These are phyloP conservation scores for Cladosporium austrohemisphaericum DNA, from an alignment of 2,329 filamentous ascomycete genomes.

Conservation along the genomic window DNA sequence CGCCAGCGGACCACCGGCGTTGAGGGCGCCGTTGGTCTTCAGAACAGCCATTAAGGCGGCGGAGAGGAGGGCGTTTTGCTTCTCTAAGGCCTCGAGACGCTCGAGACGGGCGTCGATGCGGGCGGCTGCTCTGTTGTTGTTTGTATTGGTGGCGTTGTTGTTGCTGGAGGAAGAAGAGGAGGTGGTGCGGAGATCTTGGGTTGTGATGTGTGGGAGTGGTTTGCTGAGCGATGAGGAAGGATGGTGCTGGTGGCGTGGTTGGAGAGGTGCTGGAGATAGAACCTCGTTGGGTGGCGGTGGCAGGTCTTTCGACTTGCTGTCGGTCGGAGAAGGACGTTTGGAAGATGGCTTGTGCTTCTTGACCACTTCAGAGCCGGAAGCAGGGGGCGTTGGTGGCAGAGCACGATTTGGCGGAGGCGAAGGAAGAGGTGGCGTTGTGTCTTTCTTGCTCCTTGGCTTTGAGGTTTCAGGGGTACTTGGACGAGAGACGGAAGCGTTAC, in stretches of 20 bases:
- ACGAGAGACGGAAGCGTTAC: conserved; percentile 15
- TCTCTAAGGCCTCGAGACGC: conserved; percentile 37
- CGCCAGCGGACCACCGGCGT: conserved; percentile 24
- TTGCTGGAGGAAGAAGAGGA: conserved; percentile 11
- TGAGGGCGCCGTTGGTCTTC: conserved; percentile 34
- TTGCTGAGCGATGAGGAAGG: neutral
- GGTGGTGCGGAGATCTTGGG: conserved; percentile 15
- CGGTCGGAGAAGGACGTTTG: conserved; percentile 8
- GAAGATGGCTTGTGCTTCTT: neutral
- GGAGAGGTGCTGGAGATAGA: conserved; percentile 17
- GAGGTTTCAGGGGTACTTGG: conserved; percentile 16
- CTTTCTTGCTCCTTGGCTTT: conserved; percentile 19
- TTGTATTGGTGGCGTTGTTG: conserved; percentile 6
- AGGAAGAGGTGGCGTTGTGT: conserved; percentile 28
- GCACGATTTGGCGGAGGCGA: conserved; percentile 33
- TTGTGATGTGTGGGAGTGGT: conserved; percentile 7
- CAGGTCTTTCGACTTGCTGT: conserved; percentile 22
- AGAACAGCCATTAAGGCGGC: conserved; percentile 40
- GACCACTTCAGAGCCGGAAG: conserved; percentile 27
- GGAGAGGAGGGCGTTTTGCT: conserved; percentile 38
- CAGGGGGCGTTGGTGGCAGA: conserved; percentile 34
- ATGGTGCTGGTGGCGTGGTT: conserved; percentile 5
- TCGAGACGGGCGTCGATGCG: conserved; percentile 34
- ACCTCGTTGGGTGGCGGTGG: conserved; percentile 24
- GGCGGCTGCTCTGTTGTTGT: conserved; percentile 1